Evolutionary conservation across 768 basidiomycete genomes (phyloP).

Genomic region (Mycena haematopus): DNA sequence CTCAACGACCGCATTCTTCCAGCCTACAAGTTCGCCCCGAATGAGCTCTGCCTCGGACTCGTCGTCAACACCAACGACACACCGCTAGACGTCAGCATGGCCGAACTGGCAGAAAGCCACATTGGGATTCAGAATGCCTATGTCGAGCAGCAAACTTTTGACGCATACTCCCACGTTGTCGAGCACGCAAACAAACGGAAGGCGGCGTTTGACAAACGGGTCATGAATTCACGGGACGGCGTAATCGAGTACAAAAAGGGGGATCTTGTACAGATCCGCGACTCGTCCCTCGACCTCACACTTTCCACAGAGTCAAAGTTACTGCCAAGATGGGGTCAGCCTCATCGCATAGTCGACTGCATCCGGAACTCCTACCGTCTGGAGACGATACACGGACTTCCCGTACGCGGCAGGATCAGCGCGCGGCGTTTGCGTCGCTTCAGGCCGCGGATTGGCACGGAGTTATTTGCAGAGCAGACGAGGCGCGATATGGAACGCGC

Average conservation of each 20-base stretch:
- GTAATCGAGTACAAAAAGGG: not conserved
- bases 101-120: not conserved
- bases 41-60: not conserved
- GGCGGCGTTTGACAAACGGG: not conserved
- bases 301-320: not conserved
- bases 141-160: conserved; percentile 27
- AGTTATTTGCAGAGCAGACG: not conserved
- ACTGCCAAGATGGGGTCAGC: not conserved
- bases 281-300: not conserved
- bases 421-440: not conserved
- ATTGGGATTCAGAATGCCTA: conserved; percentile 20
- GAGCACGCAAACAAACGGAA: not conserved
- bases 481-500: too few species aligned
- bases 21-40: not conserved
- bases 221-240: not conserved
- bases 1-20: conserved; percentile 19
- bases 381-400: not conserved
- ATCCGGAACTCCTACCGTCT: not conserved
- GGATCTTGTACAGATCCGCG: not conserved
- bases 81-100: not conserved
- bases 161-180: conserved; percentile 20
- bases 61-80: conserved; percentile 9
- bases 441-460: not conserved
- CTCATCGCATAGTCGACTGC: not conserved
- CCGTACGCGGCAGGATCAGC: not conserved